Percentiles rank a stretch among this genome's conserved stretches.
These are phyloP conservation scores for Fraxinus greggii DNA, from an alignment of 305 asterid genomes.

Conservation along the genomic window DNA sequence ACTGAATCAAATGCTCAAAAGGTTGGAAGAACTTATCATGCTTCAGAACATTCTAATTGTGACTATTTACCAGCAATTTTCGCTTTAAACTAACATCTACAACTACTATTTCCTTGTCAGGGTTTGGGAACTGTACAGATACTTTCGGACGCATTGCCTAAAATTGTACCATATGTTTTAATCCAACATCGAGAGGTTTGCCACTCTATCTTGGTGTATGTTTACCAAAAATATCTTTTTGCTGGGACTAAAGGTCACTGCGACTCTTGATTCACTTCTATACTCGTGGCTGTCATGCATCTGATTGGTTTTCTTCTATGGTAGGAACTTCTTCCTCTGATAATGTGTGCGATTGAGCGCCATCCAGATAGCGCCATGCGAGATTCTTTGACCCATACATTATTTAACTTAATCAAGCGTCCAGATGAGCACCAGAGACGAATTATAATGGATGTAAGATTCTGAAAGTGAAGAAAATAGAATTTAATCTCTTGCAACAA, in stretches of 20 bases:
- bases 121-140: slow-evolving; percentile 86
- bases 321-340: slow-evolving; percentile 97
- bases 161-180: slow-evolving; percentile 86
- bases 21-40: slow-evolving; percentile 39
- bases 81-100: slow-evolving; percentile 26
- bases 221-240: slow-evolving; percentile 13
- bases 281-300: slow-evolving; percentile 23
- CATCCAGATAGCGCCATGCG: slow-evolving; percentile 87
- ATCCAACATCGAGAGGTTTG: slow-evolving; percentile 97
- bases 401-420: slow-evolving; percentile 96
- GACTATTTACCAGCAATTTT: slow-evolving; percentile 14
- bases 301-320: slow-evolving; percentile 24
- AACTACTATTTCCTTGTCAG: slow-evolving; percentile 43
- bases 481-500: slow-evolving; percentile 24
- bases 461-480: slow-evolving; percentile 24
- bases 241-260: slow-evolving; percentile 19
- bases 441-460: slow-evolving; percentile 93
- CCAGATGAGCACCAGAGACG: slow-evolving; percentile 99
- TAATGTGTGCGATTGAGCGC: slow-evolving; percentile 98
- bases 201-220: slow-evolving; percentile 19
- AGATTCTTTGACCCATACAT: slow-evolving; percentile 97
- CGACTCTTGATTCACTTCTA: slow-evolving; percentile 6
- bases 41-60: slow-evolving; percentile 26
- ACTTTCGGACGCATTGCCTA: slow-evolving; percentile 90
- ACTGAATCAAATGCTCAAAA: slow-evolving; percentile 51